Conservation (phyloP, 2,329 filamentous ascomycete species). For the Claviceps pazoutovae region DNA sequence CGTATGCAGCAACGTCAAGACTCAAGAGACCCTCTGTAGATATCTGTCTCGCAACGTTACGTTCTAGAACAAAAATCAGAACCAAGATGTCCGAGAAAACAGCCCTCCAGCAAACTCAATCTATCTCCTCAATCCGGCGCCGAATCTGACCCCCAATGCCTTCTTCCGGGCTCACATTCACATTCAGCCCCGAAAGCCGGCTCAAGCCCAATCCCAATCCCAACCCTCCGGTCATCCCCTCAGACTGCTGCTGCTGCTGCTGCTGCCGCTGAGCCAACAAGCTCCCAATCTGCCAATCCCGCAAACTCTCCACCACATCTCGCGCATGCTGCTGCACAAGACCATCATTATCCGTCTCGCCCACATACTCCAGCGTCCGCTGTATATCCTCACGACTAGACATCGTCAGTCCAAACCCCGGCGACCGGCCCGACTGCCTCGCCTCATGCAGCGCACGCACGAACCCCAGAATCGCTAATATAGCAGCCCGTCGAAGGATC, state of each 20-base stretch:
- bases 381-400: conserved; percentile 47
- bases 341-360: conserved; percentile 51
- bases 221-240: conserved; percentile 8
- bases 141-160: conserved; percentile 14
- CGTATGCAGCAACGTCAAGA: too few species aligned
- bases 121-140: conserved; percentile 46
- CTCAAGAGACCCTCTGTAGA: too few species aligned
- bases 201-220: conserved; percentile 8
- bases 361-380: conserved; percentile 49
- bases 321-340: conserved; percentile 53
- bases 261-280: conserved; percentile 24
- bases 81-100: too few species aligned
- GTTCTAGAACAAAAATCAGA: too few species aligned
- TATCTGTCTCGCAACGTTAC: too few species aligned
- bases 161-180: conserved; percentile 21
- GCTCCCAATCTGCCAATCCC: conserved; percentile 43
- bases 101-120: conserved; percentile 22
- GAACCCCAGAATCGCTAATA: conserved; percentile 48
- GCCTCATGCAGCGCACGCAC: conserved; percentile 44
- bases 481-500: conserved; percentile 53
- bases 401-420: conserved; percentile 40
- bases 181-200: conserved; percentile 24
- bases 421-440: conserved; percentile 27
- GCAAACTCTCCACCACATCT: conserved; percentile 53
- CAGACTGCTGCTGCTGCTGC: conserved; percentile 6